Evolutionary conservation across 164 flowering plant genomes (phyloP).

Genomic region (Chimonanthus praecox): DNA sequence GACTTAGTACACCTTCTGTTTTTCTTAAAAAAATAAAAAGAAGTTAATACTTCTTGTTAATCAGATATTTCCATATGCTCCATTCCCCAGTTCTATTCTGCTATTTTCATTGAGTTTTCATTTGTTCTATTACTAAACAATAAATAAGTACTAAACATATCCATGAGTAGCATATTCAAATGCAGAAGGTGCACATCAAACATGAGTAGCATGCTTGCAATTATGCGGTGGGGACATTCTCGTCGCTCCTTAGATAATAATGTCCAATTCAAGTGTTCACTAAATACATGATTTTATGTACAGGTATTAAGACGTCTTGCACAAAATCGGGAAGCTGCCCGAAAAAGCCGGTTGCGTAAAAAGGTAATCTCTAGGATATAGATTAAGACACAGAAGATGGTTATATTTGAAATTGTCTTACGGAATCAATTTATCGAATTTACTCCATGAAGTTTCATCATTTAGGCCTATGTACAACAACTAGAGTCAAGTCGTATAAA

Average conservation of each 20-base stretch:
- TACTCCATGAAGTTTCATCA: neutral
- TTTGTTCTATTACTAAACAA: too few relatives aligned
- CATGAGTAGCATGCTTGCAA: neutral
- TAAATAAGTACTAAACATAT: neutral
- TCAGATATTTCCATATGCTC: too few relatives aligned
- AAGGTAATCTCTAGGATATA: conserved; percentile 42
- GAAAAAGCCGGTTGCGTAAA: conserved; percentile 93
- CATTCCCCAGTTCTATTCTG: too few relatives aligned
- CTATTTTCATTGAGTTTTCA: too few relatives aligned
- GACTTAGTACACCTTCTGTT: too few relatives aligned
- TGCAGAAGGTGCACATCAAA: too few relatives aligned
- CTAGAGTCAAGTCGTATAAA: conserved; percentile 80
- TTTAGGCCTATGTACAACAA: conserved; percentile 91
- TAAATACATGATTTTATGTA: neutral
- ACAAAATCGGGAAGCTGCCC: conserved; percentile 99
- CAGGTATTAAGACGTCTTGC: conserved; percentile 90
- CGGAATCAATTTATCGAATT: neutral
- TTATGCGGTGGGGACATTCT: neutral
- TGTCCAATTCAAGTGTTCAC: neutral
- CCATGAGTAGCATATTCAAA: neutral
- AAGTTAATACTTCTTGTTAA: too few relatives aligned
- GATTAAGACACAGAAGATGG: neutral
- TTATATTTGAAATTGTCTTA: neutral
- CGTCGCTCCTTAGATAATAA: neutral
- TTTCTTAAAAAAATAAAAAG: too few relatives aligned